Percentiles rank a stretch among this genome's conserved stretches.
Conservation (phyloP, 2,329 filamentous ascomycete genomes). For the Colletotrichum sp. region DNA sequence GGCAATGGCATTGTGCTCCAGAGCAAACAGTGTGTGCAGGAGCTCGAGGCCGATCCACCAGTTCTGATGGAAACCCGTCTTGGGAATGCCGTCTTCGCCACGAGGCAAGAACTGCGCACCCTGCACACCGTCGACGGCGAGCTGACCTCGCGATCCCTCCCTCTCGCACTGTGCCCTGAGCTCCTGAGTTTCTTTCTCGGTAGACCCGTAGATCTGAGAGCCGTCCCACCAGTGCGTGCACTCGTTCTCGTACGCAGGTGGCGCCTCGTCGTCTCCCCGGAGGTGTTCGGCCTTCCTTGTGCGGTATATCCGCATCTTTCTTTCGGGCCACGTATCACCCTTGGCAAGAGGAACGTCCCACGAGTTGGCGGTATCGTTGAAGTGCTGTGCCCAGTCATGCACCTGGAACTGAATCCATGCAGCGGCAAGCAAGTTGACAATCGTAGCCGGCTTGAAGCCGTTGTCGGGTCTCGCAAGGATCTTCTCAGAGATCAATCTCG, state of each 20-base stretch:
- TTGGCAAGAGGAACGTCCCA: background rate
- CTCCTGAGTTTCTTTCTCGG: background rate
- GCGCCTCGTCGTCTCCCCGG: background rate
- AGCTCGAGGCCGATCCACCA: background rate
- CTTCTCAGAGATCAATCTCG: constrained; percentile 44
- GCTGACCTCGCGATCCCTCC: background rate
- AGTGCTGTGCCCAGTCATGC: constrained; percentile 45
- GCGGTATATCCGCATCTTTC: background rate
- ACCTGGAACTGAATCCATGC: constrained; percentile 56
- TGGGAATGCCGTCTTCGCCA: background rate
- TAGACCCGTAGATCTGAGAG: background rate
- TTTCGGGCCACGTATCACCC: background rate
- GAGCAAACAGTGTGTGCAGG: background rate
- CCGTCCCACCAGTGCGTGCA: background rate
- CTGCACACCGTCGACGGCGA: background rate
- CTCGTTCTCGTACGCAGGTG: background rate
- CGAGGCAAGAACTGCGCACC: background rate
- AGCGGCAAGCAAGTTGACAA: constrained; percentile 48
- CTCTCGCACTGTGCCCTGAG: background rate
- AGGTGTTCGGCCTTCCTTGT: background rate
- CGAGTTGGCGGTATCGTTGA: constrained; percentile 16
- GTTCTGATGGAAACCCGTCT: background rate
- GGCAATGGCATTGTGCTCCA: background rate
- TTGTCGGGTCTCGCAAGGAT: constrained; percentile 43
- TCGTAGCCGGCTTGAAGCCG: constrained; percentile 47